Percentiles rank a stretch among this genome's conserved stretches.
Evolutionary conservation across 2,329 filamentous ascomycete species (phyloP).

Genomic region (Colletotrichum theobromicola): DNA sequence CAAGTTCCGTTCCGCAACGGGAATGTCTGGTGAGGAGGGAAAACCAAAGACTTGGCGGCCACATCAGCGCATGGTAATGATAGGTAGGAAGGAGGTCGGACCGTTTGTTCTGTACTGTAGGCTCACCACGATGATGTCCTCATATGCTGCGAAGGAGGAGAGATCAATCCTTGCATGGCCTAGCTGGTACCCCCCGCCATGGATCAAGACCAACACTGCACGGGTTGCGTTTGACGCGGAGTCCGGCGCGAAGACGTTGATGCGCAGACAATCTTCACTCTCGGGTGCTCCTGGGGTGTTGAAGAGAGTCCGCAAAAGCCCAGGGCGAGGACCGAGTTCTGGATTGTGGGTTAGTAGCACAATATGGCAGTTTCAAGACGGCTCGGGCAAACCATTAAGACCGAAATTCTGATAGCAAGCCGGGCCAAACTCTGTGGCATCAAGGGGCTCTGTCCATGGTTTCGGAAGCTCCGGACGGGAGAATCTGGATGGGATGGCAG

Average conservation of each 20-base stretch:
- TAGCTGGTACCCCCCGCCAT: constrained; percentile 28
- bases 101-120: constrained; percentile 32
- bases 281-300: constrained; percentile 19
- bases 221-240: not conserved
- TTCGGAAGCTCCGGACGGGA: not conserved
- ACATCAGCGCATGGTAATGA: not conserved
- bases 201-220: constrained; percentile 30
- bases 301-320: constrained; percentile 26
- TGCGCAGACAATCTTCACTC: constrained; percentile 32
- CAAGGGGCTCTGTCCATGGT: not conserved
- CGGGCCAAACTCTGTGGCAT: not conserved
- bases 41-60: constrained; percentile 25
- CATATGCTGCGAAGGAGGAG: constrained; percentile 29
- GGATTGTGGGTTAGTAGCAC: not conserved
- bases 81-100: not conserved
- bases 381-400: not conserved
- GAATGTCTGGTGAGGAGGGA: not conserved
- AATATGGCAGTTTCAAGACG: not conserved
- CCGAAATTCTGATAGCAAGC: constrained; percentile 15
- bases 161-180: constrained; percentile 27
- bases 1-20: constrained; percentile 23
- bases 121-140: constrained; percentile 29
- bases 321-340: constrained; percentile 25
- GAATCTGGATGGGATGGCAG: constrained; percentile 48
- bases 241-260: constrained; percentile 31